Conservation (phyloP, 345 rosid genomes). For the Brassica cretica region DNA sequence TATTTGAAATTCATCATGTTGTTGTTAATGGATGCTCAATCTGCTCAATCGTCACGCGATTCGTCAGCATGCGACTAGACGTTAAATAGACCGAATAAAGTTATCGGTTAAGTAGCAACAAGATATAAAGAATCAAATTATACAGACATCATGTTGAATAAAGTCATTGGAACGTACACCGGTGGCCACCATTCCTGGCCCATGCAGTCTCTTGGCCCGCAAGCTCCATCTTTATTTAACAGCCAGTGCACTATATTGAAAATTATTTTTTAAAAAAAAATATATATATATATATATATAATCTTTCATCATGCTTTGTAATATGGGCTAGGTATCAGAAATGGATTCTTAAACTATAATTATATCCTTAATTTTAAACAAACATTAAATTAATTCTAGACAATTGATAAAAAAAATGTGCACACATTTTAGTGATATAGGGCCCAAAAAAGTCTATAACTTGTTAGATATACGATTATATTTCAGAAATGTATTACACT, state of each 20-base stretch:
- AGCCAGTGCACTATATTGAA: background rate
- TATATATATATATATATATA: too few species aligned
- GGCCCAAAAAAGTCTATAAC: background rate
- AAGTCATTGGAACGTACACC: background rate
- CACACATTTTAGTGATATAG: background rate
- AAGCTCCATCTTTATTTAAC: background rate
- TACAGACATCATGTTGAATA: background rate
- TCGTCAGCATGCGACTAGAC: constrained; percentile 21
- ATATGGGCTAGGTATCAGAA: background rate
- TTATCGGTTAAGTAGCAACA: constrained; percentile 3
- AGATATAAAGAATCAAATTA: background rate
- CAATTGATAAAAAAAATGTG: background rate
- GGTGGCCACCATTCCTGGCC: background rate
- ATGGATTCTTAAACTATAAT: background rate
- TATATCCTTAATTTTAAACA: background rate
- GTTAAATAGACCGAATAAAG: background rate
- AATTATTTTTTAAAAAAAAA: too few species aligned
- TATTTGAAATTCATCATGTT: background rate
- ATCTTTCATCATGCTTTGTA: background rate
- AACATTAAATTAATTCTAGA: background rate
- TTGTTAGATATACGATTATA: too few species aligned
- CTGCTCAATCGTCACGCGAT: constrained; percentile 22
- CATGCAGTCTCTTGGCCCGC: background rate
- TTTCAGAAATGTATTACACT: background rate
- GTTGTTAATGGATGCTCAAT: constrained; percentile 4